phyloP scores from a whole-genome alignment of 345 rosid species.

The Euphorbia tirucalli region DNA sequence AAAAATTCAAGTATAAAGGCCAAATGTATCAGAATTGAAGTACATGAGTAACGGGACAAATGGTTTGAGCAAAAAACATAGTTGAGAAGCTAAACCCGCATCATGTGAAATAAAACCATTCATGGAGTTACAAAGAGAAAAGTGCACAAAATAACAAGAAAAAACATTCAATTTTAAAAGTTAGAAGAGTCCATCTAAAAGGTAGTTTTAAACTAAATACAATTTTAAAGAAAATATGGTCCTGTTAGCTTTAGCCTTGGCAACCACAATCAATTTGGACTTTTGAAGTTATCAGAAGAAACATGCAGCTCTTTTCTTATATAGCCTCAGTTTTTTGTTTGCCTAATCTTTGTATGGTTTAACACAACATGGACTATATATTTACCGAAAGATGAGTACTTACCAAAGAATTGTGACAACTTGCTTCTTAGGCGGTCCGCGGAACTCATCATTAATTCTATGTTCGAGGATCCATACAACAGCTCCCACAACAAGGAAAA shows the following conservation, averaged over 20 bases:
- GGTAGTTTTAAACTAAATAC: too few species aligned
- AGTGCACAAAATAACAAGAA: too few species aligned
- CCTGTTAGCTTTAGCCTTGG: background rate
- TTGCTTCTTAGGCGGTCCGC: conserved; percentile 81
- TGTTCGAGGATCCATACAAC: conserved; percentile 95
- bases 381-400: conserved; percentile 23
- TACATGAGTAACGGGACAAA: background rate
- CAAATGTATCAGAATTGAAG: background rate
- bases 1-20: background rate
- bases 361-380: too few species aligned
- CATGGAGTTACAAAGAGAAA: too few species aligned
- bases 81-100: conserved; percentile 94
- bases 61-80: conserved; percentile 66
- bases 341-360: background rate
- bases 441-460: conserved; percentile 78
- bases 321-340: background rate
- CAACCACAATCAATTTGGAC: too few species aligned
- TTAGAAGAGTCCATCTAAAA: too few species aligned
- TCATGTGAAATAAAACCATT: background rate
- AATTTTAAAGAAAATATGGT: too few species aligned
- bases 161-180: too few species aligned
- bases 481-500: conserved; percentile 71
- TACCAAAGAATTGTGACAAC: conserved; percentile 66
- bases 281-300: too few species aligned
- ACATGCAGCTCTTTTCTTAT: background rate